Evolutionary conservation across 2,329 filamentous ascomycete species (phyloP), one percentile per base, ranked within the genome.

Genomic region (Hansfordia pulvinata): DNA sequence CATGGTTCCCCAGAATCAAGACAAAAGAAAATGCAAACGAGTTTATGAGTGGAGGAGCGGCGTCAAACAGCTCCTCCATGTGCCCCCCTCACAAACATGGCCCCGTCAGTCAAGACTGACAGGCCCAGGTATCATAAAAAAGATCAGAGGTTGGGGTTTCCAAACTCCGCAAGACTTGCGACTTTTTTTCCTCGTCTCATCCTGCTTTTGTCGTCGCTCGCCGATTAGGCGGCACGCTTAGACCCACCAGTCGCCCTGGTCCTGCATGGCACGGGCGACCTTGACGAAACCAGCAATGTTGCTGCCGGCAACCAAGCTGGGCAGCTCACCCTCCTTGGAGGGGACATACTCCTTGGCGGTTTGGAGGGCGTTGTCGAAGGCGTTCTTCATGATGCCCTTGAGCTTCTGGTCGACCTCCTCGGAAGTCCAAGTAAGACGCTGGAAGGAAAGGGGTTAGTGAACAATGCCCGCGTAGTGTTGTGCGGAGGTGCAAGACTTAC

Each of bases 261-360:
- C 84, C 52, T 79, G 71, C 88, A 96, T 96, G 47, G 90, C 88
- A 44, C 74, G 69, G 27, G 78, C 86, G 29, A 96, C 88, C 77
- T 96, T 98, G 59, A 80, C 78, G 64, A 94, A 96, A 32, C 90
- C 90, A 34, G 90, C 90, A 62, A 98, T 93, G 63, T 96, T 96
- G 64, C 77, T 82, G 43, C 90, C 90, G 32, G 84, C 85, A 20
- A 96, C 85, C 49, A 96, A 65, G 41, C 76, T 85, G 41, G 90
- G 90, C 43, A 90, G 74, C 60, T 88, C 81, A 43, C 77, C 84
- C 52, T 92, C 84, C 39, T 64, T 65, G 29, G 74, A 63, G 37
- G 73, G 67, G 42, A 90, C 78, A 55, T 90, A 96, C 61, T 85
- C 74, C 70, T 86, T 79, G 35, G 88, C 85, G 2, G 86, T 94